Percentiles rank a stretch among this genome's conserved stretches.
These are phyloP conservation scores for Zygoascus meyerae DNA, from an alignment of 1,139 yeast genomes.

Conservation along the genomic window DNA sequence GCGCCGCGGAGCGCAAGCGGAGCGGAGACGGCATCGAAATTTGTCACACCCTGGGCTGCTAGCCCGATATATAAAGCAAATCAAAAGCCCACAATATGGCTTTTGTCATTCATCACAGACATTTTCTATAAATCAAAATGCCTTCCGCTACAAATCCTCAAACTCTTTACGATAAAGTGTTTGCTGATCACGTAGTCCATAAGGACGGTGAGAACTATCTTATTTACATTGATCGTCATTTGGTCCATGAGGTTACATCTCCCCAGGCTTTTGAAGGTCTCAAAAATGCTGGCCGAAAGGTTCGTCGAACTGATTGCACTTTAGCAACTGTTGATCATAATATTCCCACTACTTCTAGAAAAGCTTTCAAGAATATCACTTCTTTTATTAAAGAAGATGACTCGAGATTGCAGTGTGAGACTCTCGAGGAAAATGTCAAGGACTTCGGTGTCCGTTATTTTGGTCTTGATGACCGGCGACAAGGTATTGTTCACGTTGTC, in stretches of 20 bases:
- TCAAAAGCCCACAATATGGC: not conserved
- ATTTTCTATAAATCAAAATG: conserved; percentile 15
- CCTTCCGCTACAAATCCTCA: conserved; percentile 24
- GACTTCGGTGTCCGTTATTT: conserved; percentile 85
- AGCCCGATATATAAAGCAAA: not conserved
- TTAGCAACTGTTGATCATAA: conserved; percentile 97
- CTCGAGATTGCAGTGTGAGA: conserved; percentile 84
- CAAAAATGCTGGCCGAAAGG: conserved; percentile 75
- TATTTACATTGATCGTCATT: conserved; percentile 89
- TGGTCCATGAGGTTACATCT: conserved; percentile 96
- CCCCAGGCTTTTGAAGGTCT: conserved; percentile 98
- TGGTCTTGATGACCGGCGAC: conserved; percentile 91
- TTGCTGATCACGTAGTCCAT: conserved; percentile 89
- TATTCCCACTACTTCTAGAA: conserved; percentile 87
- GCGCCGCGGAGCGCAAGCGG: conserved; percentile 3
- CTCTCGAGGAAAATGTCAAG: conserved; percentile 87
- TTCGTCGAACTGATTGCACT: conserved; percentile 91
- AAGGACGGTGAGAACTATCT: conserved; percentile 78
- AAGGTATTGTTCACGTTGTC: conserved; percentile 96
- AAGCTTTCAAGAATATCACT: conserved; percentile 61
- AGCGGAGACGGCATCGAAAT: conserved; percentile 2
- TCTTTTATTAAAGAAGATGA: conserved; percentile 88
- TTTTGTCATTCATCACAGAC: too few species aligned
- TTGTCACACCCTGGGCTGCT: not conserved
- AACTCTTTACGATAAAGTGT: conserved; percentile 93